Conservation (phyloP, 192 early-diverging fungal species). For the Mortierella claussenii region DNA sequence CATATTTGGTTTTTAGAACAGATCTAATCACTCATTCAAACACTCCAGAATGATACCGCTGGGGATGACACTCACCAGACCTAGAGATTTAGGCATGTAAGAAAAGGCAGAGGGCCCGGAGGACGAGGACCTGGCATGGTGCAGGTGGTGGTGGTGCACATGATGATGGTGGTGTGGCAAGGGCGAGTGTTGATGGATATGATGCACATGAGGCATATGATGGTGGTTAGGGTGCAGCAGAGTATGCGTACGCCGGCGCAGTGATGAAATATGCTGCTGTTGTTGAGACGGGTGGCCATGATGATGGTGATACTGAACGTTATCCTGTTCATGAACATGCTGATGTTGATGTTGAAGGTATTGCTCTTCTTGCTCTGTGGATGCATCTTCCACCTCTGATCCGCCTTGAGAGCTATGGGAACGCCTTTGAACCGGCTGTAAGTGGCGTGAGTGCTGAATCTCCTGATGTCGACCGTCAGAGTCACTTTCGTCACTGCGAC, state of each 20-base stretch:
- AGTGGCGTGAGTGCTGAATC: background rate
- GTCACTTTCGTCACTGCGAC: background rate
- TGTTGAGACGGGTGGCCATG: conserved; percentile 11
- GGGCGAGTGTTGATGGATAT: conserved; percentile 5
- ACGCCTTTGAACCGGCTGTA: no score
- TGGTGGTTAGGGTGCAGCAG: conserved; percentile 9
- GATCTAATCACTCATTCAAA: no score
- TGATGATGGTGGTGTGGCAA: conserved; percentile 35
- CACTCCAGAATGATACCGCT: no score
- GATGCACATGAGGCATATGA: conserved; percentile 16
- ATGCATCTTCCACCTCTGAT: no score
- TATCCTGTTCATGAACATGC: background rate
- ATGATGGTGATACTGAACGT: background rate
- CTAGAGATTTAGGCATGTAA: conserved; percentile 33
- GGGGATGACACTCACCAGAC: conserved; percentile 28
- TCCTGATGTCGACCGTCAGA: background rate
- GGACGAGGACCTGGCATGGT: conserved; percentile 9
- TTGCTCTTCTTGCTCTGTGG: no score
- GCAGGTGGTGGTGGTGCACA: conserved; percentile 35
- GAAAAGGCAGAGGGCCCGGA: conserved; percentile 35
- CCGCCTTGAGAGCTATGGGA: no score
- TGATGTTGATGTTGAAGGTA: no score
- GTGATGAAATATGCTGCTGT: background rate
- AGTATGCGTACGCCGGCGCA: conserved; percentile 3
- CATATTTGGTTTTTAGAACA: no score